Conservation (phyloP, 352 stramenopile species). For the Saprolegnia parasitica region DNA sequence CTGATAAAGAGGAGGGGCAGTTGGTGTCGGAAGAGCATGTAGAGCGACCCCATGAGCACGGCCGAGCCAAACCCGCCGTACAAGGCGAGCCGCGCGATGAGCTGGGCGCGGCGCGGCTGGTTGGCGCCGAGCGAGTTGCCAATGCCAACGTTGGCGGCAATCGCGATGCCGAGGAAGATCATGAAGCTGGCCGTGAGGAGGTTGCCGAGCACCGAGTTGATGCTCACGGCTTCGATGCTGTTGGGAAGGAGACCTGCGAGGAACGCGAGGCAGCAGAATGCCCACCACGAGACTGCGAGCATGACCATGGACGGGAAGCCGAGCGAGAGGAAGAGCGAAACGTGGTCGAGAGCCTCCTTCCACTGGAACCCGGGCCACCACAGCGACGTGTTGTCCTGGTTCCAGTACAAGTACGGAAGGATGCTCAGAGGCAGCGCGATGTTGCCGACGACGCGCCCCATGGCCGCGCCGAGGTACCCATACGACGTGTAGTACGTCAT, state of each 20-base stretch:
- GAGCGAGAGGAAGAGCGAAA: conserved; percentile 54
- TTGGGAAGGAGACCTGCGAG: conserved; percentile 60
- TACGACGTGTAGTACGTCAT: conserved; percentile 73
- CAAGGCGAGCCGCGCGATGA: conserved; percentile 45
- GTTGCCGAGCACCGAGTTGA: conserved; percentile 68
- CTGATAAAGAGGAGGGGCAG: conserved; percentile 41
- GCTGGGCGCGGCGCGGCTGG: conserved; percentile 43
- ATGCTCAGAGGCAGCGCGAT: conserved; percentile 53
- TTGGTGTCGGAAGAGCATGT: conserved; percentile 39
- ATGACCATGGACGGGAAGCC: conserved; percentile 59
- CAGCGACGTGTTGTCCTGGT: conserved; percentile 38
- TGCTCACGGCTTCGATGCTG: conserved; percentile 57
- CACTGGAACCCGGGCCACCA: conserved; percentile 71
- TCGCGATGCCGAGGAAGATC: conserved; percentile 59
- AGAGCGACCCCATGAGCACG: conserved; percentile 34
- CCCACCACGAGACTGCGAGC: conserved; percentile 70
- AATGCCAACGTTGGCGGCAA: conserved; percentile 64
- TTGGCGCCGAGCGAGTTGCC: conserved; percentile 71
- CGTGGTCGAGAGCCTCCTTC: conserved; percentile 40
- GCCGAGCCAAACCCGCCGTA: conserved; percentile 38
- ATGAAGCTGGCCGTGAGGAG: conserved; percentile 66
- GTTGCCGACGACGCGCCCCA: conserved; percentile 61
- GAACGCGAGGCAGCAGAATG: conserved; percentile 69
- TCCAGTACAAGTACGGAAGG: conserved; percentile 62
- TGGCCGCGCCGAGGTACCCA: conserved; percentile 70